Conservation (phyloP, 2,329 filamentous ascomycete species). For the Ophiostoma montium region DNA sequence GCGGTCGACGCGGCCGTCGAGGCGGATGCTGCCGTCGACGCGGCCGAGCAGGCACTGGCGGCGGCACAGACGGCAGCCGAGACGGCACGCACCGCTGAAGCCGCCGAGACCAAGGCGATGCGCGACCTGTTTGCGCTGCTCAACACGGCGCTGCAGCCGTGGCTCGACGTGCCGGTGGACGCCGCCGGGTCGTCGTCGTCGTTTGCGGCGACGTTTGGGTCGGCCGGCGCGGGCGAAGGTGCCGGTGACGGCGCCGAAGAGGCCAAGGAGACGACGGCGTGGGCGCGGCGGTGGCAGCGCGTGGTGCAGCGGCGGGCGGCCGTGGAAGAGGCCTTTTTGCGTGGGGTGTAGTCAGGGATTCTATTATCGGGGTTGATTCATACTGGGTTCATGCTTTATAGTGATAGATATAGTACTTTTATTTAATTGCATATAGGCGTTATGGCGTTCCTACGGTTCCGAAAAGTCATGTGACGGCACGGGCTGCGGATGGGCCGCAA, state of each 20-base stretch:
- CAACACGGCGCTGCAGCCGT: constrained; percentile 60
- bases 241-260: constrained; percentile 45
- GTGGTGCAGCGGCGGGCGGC: constrained; percentile 71
- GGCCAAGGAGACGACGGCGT: constrained; percentile 50
- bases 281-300: constrained; percentile 76
- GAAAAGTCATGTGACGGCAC: not conserved
- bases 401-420: not conserved
- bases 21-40: constrained; percentile 7
- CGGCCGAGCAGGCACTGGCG: constrained; percentile 20
- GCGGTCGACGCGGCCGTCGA: constrained; percentile 11
- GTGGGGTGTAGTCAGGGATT: constrained; percentile 5
- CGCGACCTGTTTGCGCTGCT: constrained; percentile 67
- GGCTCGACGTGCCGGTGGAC: constrained; percentile 60
- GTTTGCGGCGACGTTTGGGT: constrained; percentile 20
- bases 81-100: constrained; percentile 47
- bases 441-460: no score
- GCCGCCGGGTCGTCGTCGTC: constrained; percentile 62
- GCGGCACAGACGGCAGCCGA: constrained; percentile 11
- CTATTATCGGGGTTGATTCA: not conserved
- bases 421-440: not conserved
- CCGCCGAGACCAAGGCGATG: constrained; percentile 59
- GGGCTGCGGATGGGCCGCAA: constrained; percentile 37
- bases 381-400: not conserved
- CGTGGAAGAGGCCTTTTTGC: constrained; percentile 62
- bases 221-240: constrained; percentile 26